Evolutionary conservation across 2,329 filamentous ascomycete genomes (phyloP).

Genomic region (Calonectria hawksworthii): DNA sequence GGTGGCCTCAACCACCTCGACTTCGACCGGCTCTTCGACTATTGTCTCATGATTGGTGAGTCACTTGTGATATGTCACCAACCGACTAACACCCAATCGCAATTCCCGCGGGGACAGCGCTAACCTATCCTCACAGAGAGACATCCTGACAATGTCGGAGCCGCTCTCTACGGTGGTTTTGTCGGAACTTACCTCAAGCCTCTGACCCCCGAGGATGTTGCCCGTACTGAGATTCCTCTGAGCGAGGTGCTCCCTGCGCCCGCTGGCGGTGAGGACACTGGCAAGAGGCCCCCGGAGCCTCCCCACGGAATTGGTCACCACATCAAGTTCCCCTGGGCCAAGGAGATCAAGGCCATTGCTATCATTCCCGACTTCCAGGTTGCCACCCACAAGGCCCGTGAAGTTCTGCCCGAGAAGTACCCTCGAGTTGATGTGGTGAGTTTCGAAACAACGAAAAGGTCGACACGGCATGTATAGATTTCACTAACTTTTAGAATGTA

Average conservation of each 20-base stretch:
- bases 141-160: conserved; percentile 95
- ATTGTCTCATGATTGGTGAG: conserved; percentile 94
- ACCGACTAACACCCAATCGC: neutral
- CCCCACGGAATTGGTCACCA: conserved; percentile 94
- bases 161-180: conserved; percentile 95
- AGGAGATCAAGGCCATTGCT: conserved; percentile 95
- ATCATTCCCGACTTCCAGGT: conserved; percentile 98
- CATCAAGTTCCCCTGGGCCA: conserved; percentile 94
- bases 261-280: conserved; percentile 92
- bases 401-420: conserved; percentile 86
- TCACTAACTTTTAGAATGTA: conserved; percentile 49
- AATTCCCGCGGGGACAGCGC: neutral
- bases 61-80: conserved; percentile 17
- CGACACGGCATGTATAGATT: neutral
- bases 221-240: conserved; percentile 92
- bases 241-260: conserved; percentile 93
- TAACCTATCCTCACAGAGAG: conserved; percentile 67
- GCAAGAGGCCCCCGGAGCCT: conserved; percentile 87
- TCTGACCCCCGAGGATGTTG: conserved; percentile 88
- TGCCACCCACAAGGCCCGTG: conserved; percentile 90
- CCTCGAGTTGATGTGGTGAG: conserved; percentile 85
- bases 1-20: conserved; percentile 81
- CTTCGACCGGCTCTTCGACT: conserved; percentile 90
- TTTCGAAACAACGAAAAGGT: conserved; percentile 35
- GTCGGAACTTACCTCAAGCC: conserved; percentile 97